These are phyloP conservation scores for Xylariales sp. DNA, from an alignment of 2,329 filamentous ascomycete species.

Conservation along the genomic window DNA sequence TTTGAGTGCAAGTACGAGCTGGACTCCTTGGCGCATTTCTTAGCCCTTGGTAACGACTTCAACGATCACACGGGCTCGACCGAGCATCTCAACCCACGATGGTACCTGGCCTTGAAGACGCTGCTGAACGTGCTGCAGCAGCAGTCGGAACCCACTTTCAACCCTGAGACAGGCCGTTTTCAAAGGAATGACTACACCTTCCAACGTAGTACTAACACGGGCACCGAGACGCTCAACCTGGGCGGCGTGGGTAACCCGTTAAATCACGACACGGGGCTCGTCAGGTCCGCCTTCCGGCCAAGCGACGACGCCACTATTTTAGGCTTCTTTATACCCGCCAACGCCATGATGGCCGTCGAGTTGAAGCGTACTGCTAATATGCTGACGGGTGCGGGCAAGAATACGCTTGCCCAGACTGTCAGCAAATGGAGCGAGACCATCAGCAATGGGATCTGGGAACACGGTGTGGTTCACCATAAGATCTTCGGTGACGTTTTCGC, in stretches of 20 bases:
- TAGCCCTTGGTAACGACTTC: slow-evolving; percentile 82
- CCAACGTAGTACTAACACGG: slow-evolving; percentile 70
- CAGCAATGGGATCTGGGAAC: slow-evolving; percentile 72
- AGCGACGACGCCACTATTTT: slow-evolving; percentile 94
- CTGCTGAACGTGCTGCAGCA: slow-evolving; percentile 69
- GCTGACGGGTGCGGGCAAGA: slow-evolving; percentile 56
- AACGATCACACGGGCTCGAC: slow-evolving; percentile 72
- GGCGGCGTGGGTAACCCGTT: slow-evolving; percentile 86
- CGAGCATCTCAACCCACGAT: slow-evolving; percentile 73
- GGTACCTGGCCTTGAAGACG: slow-evolving; percentile 72
- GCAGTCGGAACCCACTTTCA: slow-evolving; percentile 78
- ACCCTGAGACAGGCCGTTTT: slow-evolving; percentile 59
- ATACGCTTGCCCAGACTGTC: slow-evolving; percentile 47
- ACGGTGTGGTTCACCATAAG: slow-evolving; percentile 74
- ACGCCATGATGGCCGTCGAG: slow-evolving; percentile 94
- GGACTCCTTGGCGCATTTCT: slow-evolving; percentile 88
- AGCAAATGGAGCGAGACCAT: slow-evolving; percentile 59
- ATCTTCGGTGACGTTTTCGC: slow-evolving; percentile 77
- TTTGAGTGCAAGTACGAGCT: slow-evolving; percentile 99
- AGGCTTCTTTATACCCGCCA: slow-evolving; percentile 91
- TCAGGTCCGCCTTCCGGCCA: slow-evolving; percentile 88
- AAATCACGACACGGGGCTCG: slow-evolving; percentile 74
- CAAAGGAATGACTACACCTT: slow-evolving; percentile 80
- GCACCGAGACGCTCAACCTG: slow-evolving; percentile 86
- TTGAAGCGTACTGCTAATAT: slow-evolving; percentile 68